Evolutionary conservation across 805 yeast species (phyloP).

Genomic region (Pichia paraexigua): DNA sequence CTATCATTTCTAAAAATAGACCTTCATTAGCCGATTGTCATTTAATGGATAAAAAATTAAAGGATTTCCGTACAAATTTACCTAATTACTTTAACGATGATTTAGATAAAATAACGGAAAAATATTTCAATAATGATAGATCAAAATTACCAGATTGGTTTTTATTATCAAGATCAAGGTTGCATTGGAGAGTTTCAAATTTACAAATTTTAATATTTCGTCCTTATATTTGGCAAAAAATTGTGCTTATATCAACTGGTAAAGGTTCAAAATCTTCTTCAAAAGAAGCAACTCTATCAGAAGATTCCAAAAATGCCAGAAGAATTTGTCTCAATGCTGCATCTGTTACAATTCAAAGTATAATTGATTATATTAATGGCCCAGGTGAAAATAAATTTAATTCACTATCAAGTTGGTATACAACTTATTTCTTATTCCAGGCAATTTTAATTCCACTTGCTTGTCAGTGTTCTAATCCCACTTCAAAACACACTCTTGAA

Average conservation of each 20-base stretch:
- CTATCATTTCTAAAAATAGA: constrained; percentile 38
- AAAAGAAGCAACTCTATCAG: constrained; percentile 18
- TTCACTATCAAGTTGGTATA: constrained; percentile 54
- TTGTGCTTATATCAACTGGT: constrained; percentile 13
- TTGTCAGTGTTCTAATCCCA: constrained; percentile 44
- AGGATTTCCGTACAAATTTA: constrained; percentile 31
- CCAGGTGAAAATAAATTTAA: constrained; percentile 22
- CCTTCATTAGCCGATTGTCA: constrained; percentile 44
- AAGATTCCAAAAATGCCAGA: constrained; percentile 42
- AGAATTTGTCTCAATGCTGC: constrained; percentile 44
- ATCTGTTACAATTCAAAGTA: constrained; percentile 43
- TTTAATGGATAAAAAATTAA: constrained; percentile 37
- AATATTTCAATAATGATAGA: constrained; percentile 14
- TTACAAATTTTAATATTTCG: constrained; percentile 47
- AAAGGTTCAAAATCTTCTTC: constrained; percentile 11
- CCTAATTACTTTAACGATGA: constrained; percentile 43
- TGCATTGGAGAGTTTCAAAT: constrained; percentile 53
- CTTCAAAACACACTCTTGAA: constrained; percentile 33
- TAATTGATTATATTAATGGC: constrained; percentile 31
- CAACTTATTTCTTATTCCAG: constrained; percentile 55
- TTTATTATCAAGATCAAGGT: constrained; percentile 41
- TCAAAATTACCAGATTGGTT: constrained; percentile 42
- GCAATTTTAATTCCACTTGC: constrained; percentile 53
- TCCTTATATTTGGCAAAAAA: constrained; percentile 48
- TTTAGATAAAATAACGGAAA: constrained; percentile 22